A percentile compares a stretch with the other conserved stretches of the same genome.
Evolutionary conservation across 2,329 filamentous ascomycete genomes (phyloP).

Genomic region (Hypoxylon sp.): DNA sequence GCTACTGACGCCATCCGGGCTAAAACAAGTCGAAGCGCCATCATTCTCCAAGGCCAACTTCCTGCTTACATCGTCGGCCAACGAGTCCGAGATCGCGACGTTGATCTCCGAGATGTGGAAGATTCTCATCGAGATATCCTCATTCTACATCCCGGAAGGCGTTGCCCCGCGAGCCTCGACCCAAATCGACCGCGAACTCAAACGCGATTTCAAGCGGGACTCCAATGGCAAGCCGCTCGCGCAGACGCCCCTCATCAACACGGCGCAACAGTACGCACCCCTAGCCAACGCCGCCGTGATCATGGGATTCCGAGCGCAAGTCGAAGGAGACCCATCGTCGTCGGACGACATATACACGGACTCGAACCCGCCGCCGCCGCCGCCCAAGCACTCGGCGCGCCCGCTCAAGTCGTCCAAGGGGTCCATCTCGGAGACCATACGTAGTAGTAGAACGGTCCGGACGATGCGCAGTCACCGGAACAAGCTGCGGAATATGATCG

Average conservation of each 20-base stretch:
- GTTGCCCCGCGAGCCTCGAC: conserved; percentile 11
- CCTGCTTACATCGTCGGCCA: conserved; percentile 63
- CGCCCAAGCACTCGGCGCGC: conserved; percentile 11
- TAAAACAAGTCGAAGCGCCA: conserved; percentile 36
- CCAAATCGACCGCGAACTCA: conserved; percentile 7
- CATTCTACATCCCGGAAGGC: conserved; percentile 57
- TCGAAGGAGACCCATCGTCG: conserved; percentile 20
- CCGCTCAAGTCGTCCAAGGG: conserved; percentile 40
- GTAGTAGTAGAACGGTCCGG: conserved; percentile 39
- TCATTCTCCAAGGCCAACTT: conserved; percentile 63
- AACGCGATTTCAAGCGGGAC: neutral
- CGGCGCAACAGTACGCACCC: conserved; percentile 35
- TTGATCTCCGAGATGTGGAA: conserved; percentile 64
- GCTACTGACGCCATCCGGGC: conserved; percentile 20
- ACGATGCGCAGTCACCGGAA: conserved; percentile 46
- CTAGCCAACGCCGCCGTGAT: conserved; percentile 39
- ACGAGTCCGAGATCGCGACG: conserved; percentile 60
- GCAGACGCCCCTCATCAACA: conserved; percentile 34
- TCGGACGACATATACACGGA: conserved; percentile 34
- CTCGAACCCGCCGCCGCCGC: conserved; percentile 3
- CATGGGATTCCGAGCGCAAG: conserved; percentile 34
- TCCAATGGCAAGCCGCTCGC: conserved; percentile 16
- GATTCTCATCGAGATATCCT: conserved; percentile 55
- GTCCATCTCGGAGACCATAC: conserved; percentile 49
- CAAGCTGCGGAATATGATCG: conserved; percentile 43